Conservation (phyloP, 1,139 yeast species). For the Taphrina deformans region DNA sequence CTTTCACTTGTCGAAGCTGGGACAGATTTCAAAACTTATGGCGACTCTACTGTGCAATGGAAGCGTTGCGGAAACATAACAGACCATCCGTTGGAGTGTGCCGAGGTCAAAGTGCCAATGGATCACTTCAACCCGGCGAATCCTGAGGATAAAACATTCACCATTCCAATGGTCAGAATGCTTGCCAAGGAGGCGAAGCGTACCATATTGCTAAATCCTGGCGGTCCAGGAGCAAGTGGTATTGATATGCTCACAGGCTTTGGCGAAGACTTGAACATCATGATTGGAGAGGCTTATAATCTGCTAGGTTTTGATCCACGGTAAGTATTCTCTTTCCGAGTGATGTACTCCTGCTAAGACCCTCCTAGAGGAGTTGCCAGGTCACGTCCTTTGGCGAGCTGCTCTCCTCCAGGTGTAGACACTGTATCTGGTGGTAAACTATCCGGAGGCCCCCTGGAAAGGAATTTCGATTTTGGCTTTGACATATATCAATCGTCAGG, state of each 20-base stretch:
- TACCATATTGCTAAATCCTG: neutral
- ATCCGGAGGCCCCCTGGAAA: neutral
- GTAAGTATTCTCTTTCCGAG: neutral
- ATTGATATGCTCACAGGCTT: neutral
- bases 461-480: neutral
- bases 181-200: neutral
- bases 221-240: slow-evolving; percentile 11
- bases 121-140: neutral
- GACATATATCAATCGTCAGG: neutral
- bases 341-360: neutral
- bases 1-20: neutral
- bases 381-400: neutral
- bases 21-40: neutral
- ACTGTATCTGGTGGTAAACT: neutral
- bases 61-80: neutral
- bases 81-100: neutral
- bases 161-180: slow-evolving; percentile 7
- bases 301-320: slow-evolving; percentile 17
- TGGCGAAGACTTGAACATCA: neutral
- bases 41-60: slow-evolving; percentile 4
- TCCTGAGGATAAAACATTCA: neutral
- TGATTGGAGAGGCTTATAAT: neutral
- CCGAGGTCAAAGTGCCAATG: neutral
- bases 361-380: neutral
- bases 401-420: neutral